These are phyloP conservation scores for Ziziphus jujuba DNA, from an alignment of 306 rosid genomes.

Conservation along the genomic window DNA sequence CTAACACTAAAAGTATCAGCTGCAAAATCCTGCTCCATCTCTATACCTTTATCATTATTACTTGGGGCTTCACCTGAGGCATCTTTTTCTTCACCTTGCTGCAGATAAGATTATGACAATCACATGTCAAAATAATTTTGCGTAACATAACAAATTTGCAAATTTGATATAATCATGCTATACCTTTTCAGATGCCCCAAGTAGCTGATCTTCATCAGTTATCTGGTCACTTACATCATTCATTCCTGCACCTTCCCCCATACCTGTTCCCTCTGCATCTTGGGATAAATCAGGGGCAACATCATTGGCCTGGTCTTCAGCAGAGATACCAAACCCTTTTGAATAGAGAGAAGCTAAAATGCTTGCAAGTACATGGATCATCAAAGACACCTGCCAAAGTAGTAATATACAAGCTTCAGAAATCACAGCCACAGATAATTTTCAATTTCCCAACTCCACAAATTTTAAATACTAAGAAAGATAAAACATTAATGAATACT, in stretches of 20 bases:
- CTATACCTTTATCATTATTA: conserved; percentile 69
- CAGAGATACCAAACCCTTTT: conserved; percentile 62
- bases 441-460: not conserved
- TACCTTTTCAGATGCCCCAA: conserved; percentile 74
- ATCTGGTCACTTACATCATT: conserved; percentile 92
- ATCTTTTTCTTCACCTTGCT: conserved; percentile 58
- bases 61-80: conserved; percentile 52
- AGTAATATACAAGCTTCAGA: not conserved
- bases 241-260: conserved; percentile 84
- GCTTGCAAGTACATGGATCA: conserved; percentile 63
- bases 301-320: conserved; percentile 56
- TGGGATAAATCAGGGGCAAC: conserved; percentile 41
- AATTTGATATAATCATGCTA: conserved; percentile 7
- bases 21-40: conserved; percentile 81
- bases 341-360: conserved; percentile 63
- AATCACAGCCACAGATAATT: not conserved
- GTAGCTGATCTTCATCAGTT: conserved; percentile 85
- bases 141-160: conserved; percentile 8
- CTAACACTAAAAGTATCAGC: conserved; percentile 73
- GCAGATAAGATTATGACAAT: conserved; percentile 11
- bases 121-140: too few species aligned
- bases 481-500: too few species aligned
- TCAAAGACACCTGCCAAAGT: conserved; percentile 60
- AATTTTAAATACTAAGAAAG: too few species aligned
- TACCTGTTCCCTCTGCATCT: conserved; percentile 75